A percentile compares a stretch with the other conserved stretches of the same genome.
phyloP scores from a whole-genome alignment of 2,329 filamentous ascomycete species.

The Rugonectria rugulosa region DNA sequence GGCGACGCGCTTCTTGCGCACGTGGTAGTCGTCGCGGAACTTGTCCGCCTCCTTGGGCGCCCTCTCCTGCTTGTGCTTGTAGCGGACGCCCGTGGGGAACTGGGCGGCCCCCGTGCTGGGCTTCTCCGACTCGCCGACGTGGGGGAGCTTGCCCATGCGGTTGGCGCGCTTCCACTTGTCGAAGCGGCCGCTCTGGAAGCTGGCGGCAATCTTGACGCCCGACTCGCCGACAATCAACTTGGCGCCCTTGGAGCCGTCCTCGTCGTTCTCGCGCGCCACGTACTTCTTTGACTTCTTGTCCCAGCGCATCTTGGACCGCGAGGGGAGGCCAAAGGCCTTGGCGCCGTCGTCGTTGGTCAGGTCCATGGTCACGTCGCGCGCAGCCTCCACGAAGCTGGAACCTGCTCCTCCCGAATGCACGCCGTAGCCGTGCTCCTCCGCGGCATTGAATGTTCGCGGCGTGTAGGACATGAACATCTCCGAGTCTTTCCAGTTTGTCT shows the following conservation, averaged over 20 bases:
- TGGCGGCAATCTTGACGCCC: conserved; percentile 94
- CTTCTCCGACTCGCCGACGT: conserved; percentile 82
- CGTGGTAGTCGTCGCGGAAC: conserved; percentile 88
- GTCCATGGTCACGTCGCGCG: conserved; percentile 90
- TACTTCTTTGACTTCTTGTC: conserved; percentile 98
- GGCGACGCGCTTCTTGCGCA: conserved; percentile 86
- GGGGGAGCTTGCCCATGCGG: conserved; percentile 78
- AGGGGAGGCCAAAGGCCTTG: conserved; percentile 80
- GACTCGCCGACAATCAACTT: conserved; percentile 86
- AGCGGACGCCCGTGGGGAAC: conserved; percentile 58
- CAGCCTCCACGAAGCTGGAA: conserved; percentile 84
- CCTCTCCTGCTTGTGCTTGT: conserved; percentile 85
- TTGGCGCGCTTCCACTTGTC: conserved; percentile 91
- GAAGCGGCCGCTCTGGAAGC: conserved; percentile 92
- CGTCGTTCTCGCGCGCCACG: conserved; percentile 89
- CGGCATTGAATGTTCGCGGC: conserved; percentile 79
- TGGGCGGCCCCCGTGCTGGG: conserved; percentile 36
- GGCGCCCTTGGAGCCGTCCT: conserved; percentile 80
- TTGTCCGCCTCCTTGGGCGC: conserved; percentile 95
- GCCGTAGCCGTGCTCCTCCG: conserved; percentile 91
- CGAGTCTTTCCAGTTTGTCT: conserved; percentile 77
- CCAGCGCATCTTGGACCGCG: conserved; percentile 85
- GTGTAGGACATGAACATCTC: conserved; percentile 98
- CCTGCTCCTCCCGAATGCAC: conserved; percentile 82
- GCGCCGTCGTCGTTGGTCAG: conserved; percentile 86